phyloP scores from a whole-genome alignment of 129 eudicot genomes.

The sunflower (Helianthus annuus) region DNA sequence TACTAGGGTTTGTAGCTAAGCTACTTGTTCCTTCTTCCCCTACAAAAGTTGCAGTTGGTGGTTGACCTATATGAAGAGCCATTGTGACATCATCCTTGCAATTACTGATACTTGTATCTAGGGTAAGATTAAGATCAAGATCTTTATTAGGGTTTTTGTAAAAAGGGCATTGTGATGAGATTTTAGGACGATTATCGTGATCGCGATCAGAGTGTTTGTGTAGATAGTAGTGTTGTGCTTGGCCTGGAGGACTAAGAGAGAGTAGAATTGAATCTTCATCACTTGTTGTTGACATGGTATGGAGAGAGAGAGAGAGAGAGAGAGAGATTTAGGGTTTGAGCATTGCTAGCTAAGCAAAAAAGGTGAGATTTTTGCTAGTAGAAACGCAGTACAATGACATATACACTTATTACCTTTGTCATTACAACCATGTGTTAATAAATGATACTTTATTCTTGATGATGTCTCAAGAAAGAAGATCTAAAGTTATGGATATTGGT shows the following conservation, averaged over 20 bases:
- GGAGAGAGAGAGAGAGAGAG: background rate
- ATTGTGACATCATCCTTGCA: conserved; percentile 57
- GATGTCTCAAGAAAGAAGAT: background rate
- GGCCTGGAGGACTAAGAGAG: conserved; percentile 86
- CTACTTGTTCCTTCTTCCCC: conserved; percentile 4
- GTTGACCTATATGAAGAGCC: conserved; percentile 43
- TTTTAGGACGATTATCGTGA: background rate
- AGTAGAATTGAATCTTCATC: conserved; percentile 65
- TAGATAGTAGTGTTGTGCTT: conserved; percentile 27
- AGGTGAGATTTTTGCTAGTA: background rate
- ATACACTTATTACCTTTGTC: background rate
- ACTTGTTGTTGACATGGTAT: conserved; percentile 44
- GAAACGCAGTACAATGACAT: background rate
- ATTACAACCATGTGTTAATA: background rate
- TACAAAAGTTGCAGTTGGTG: conserved; percentile 17
- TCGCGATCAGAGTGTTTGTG: background rate
- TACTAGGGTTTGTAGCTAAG: conserved; percentile 32
- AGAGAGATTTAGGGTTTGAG: background rate
- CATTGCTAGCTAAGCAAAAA: background rate
- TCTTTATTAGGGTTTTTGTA: conserved; percentile 43
- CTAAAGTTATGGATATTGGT: background rate
- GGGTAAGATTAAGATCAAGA: conserved; percentile 31
- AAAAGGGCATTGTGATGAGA: conserved; percentile 21
- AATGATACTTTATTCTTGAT: background rate
- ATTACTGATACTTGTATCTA: background rate